Conservation (phyloP, 768 basidiomycete species). For the Leccinum incarnatum region DNA sequence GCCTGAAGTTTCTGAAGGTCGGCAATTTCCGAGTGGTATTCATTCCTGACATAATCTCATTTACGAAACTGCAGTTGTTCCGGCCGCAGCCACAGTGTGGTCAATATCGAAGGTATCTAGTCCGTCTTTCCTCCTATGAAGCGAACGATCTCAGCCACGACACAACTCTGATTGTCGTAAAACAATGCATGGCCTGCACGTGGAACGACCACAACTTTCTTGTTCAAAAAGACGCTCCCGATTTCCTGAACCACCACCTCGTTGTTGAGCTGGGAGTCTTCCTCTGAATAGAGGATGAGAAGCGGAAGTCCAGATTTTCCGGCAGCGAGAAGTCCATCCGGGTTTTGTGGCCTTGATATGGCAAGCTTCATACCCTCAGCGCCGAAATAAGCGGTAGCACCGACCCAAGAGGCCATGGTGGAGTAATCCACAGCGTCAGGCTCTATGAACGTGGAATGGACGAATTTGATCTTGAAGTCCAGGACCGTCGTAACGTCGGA, state of each 20-base stretch:
- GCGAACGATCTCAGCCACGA: conserved; percentile 4
- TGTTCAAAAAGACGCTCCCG: not conserved
- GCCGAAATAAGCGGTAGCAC: not conserved
- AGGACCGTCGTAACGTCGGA: not conserved
- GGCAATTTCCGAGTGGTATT: not conserved
- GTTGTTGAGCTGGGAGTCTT: conserved; percentile 4
- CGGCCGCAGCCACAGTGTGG: too few species aligned
- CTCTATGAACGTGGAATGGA: conserved; percentile 2
- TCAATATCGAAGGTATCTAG: not conserved
- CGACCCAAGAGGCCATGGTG: conserved; percentile 6
- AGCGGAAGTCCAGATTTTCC: not conserved
- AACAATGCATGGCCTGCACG: conserved; percentile 1
- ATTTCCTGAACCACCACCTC: not conserved
- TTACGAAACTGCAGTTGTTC: not conserved
- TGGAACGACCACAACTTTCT: not conserved
- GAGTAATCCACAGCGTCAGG: conserved; percentile 6
- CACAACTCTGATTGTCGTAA: not conserved
- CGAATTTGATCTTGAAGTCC: conserved; percentile 4
- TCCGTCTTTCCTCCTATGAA: not conserved
- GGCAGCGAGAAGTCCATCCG: not conserved
- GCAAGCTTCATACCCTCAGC: not conserved
- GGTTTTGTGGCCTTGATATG: not conserved
- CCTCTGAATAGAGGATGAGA: not conserved
- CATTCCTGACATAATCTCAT: not conserved
- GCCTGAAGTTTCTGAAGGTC: not conserved